phyloP scores from a whole-genome alignment of 2,329 filamentous ascomycete species.

The Ceratocystis albifundus region DNA sequence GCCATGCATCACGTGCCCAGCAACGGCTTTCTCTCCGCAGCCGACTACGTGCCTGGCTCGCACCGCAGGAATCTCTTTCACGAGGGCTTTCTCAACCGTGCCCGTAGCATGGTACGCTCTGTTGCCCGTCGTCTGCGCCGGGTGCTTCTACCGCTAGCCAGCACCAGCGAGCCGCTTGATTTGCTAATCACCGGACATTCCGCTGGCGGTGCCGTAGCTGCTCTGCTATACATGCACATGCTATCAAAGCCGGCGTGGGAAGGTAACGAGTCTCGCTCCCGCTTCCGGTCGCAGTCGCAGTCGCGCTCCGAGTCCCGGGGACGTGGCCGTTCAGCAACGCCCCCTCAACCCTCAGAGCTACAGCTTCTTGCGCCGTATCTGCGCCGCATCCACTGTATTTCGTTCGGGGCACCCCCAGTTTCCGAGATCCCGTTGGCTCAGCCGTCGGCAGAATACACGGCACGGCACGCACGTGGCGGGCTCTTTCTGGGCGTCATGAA shows the following conservation, averaged over 20 bases:
- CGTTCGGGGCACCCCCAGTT: slow-evolving; percentile 73
- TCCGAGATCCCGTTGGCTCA: slow-evolving; percentile 51
- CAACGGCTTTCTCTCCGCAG: slow-evolving; percentile 45
- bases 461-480: slow-evolving; percentile 41
- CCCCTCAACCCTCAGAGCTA: slow-evolving; percentile 36
- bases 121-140: slow-evolving; percentile 50
- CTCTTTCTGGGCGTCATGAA: slow-evolving; percentile 73
- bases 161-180: slow-evolving; percentile 46
- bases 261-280: slow-evolving; percentile 33
- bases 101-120: slow-evolving; percentile 60
- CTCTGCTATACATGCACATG: slow-evolving; percentile 74
- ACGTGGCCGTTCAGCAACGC: not conserved
- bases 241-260: slow-evolving; percentile 38
- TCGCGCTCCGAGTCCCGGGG: slow-evolving; percentile 45
- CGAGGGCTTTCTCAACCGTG: slow-evolving; percentile 65
- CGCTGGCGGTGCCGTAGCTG: slow-evolving; percentile 72
- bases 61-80: slow-evolving; percentile 60
- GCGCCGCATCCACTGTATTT: slow-evolving; percentile 70
- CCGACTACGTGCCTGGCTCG: not conserved
- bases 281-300: slow-evolving; percentile 43
- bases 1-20: slow-evolving; percentile 56
- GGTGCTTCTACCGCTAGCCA: not conserved
- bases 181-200: slow-evolving; percentile 78
- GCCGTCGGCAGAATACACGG: slow-evolving; percentile 24
- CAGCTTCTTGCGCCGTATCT: slow-evolving; percentile 58